phyloP scores from a whole-genome alignment of 768 basidiomycete genomes.

The Chalciporus pseudorubinellus region DNA sequence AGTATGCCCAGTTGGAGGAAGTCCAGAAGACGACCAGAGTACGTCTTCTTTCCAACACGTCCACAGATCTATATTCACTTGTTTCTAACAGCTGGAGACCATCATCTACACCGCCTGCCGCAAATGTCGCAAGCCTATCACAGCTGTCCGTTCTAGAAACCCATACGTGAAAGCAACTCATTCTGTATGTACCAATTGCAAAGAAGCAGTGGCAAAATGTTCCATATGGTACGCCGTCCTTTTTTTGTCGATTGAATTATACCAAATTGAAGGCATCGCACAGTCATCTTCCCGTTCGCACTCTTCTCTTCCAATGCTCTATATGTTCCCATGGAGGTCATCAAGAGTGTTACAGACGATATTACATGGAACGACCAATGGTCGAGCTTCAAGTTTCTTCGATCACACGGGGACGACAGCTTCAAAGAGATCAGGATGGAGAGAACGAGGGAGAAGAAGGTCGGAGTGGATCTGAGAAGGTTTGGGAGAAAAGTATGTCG shows the following conservation, averaged over 20 bases:
- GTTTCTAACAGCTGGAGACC: conserved; percentile 57
- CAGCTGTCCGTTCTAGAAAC: conserved; percentile 37
- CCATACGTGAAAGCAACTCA: conserved; percentile 40
- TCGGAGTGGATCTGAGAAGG: neutral
- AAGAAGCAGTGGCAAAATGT: conserved; percentile 47
- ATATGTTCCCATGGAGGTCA: conserved; percentile 82
- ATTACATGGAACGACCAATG: conserved; percentile 61
- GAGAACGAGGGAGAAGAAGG: conserved; percentile 14
- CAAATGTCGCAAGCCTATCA: conserved; percentile 61
- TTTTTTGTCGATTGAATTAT: too few species aligned
- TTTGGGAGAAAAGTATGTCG: conserved; percentile 14
- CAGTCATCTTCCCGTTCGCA: conserved; percentile 75
- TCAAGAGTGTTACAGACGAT: conserved; percentile 69
- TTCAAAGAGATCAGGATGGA: conserved; percentile 17
- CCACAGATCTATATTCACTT: neutral
- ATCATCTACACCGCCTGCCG: conserved; percentile 69
- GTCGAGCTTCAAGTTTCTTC: conserved; percentile 35
- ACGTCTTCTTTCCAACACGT: conserved; percentile 8
- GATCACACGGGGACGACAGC: conserved; percentile 21
- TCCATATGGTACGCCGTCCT: conserved; percentile 63
- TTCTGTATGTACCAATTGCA: conserved; percentile 59
- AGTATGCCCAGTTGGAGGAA: conserved; percentile 51
- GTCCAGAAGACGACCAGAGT: conserved; percentile 57
- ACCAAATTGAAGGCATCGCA: too few species aligned
- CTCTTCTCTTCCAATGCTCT: conserved; percentile 70